Conservation (phyloP, 768 basidiomycete species). For the Russula sp. region DNA sequence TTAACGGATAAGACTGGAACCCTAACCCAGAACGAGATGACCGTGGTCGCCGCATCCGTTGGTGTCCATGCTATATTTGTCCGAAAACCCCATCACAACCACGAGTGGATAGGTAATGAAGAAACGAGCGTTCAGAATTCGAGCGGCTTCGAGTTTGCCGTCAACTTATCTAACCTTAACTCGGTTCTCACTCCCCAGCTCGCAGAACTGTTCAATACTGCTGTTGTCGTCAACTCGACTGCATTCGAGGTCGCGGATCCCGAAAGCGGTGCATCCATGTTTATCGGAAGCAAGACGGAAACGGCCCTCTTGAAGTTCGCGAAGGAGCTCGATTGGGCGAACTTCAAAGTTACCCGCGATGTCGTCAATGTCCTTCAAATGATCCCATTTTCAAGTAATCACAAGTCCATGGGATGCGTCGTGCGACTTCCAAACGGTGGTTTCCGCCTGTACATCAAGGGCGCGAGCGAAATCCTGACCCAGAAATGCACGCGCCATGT, state of each 20-base stretch:
- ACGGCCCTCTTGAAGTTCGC: conserved; percentile 84
- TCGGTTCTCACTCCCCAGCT: conserved; percentile 52
- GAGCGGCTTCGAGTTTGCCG: conserved; percentile 61
- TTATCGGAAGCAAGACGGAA: conserved; percentile 94
- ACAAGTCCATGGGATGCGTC: conserved; percentile 93
- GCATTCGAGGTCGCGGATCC: conserved; percentile 81
- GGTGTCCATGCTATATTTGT: conserved; percentile 96
- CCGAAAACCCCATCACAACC: conserved; percentile 62
- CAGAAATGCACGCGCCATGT: conserved; percentile 70
- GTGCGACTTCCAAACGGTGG: conserved; percentile 47
- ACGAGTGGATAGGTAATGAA: conserved; percentile 61
- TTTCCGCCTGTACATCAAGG: conserved; percentile 79
- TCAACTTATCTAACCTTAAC: conserved; percentile 72
- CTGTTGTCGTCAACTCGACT: conserved; percentile 91
- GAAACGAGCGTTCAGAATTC: conserved; percentile 35
- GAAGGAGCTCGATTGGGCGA: conserved; percentile 68
- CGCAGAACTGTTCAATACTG: conserved; percentile 65
- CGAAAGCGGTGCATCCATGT: conserved; percentile 49
- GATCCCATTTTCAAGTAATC: conserved; percentile 89
- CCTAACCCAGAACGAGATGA: conserved; percentile 92
- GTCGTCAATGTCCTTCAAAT: conserved; percentile 62
- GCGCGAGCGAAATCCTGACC: conserved; percentile 88
- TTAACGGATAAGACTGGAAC: conserved; percentile 98
- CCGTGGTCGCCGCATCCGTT: conserved; percentile 91
- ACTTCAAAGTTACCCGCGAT: conserved; percentile 63